Percentiles rank a stretch among this genome's conserved stretches.
Conservation (phyloP, 2,329 filamentous ascomycete species). For the Akanthomyces dipterigenus region DNA sequence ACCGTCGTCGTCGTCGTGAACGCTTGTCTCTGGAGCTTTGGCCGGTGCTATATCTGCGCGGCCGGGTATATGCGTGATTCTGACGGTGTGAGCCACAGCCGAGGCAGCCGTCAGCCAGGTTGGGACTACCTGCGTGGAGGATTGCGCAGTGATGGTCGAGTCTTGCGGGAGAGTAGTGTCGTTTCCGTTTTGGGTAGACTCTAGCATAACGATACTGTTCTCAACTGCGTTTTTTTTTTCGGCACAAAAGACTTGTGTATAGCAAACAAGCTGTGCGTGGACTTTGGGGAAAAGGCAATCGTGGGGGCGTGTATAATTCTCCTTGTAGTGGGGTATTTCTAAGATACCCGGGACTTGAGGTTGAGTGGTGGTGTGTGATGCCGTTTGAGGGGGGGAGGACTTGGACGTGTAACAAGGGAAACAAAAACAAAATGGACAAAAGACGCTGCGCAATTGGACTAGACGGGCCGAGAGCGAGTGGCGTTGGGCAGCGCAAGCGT, state of each 20-base stretch:
- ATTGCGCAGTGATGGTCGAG: not conserved
- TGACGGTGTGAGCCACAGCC: constrained; percentile 6
- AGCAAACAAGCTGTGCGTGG: no score
- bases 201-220: not conserved
- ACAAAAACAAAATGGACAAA: not conserved
- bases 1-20: not conserved
- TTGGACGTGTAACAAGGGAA: not conserved
- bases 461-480: not conserved
- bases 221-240: no score
- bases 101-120: constrained; percentile 7
- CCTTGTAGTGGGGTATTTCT: not conserved
- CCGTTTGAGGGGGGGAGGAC: not conserved
- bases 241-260: not conserved
- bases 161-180: not conserved
- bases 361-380: not conserved
- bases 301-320: no score
- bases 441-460: not conserved
- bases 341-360: not conserved
- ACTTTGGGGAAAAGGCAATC: no score
- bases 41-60: not conserved
- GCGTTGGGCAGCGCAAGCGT: not conserved
- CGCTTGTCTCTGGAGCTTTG: not conserved
- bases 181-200: not conserved
- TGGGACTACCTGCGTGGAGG: not conserved
- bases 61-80: constrained; percentile 5